Base-by-base conservation (phyloP, 2,329 filamentous ascomycete species). In the Aspergillus brasiliensis region DNA sequence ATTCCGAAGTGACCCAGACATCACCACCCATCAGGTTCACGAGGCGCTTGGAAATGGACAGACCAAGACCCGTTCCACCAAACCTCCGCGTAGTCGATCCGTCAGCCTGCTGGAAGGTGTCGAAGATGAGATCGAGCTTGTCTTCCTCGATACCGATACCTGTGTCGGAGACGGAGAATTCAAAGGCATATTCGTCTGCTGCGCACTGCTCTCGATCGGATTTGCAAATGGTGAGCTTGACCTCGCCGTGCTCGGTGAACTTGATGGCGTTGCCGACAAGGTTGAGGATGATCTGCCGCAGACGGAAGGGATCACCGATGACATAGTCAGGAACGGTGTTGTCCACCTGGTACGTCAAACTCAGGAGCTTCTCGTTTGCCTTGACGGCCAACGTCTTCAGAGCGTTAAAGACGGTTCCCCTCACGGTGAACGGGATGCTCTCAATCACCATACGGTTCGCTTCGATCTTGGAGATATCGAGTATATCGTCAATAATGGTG, bases 191-290 rank as follows among this genome's bases (percentile, higher is more conserved):
- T 75, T 97, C 91, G 67, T 90, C 88, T 10, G 84, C 81, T 11
- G 83, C 83, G 69, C 86, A 90, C 44, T 87, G 83, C 51, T 88
- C 84, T 51, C 88, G 84, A 62, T 86, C 82, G 28, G 91, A 82
- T 78, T 88, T 83, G 70, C 88, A 88, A 68, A 98, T 97, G n/a
- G 90, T 92, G 56, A 98, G 86, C 75, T 93, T 96, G 69, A 99
- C 95, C 75, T 97, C 92, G 62, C 95, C 95, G 70, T 96, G 90
- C 77, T 98, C 94, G 3, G 95, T 98, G 76, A 99, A 99, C 75
- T 99, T 99, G 83, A 99, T 97, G 57, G 95, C 94, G 71, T 99
- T 99, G 72, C 95, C 95, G 56, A 98, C 94, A 58, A 99, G 82
- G 78, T 99, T 99, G 59, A 98, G 85, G 63, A 98, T 97, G 69